Evolutionary conservation across 306 rosid species (phyloP), one percentile per base, ranked within the genome.

Genomic region (Malus fusca): DNA sequence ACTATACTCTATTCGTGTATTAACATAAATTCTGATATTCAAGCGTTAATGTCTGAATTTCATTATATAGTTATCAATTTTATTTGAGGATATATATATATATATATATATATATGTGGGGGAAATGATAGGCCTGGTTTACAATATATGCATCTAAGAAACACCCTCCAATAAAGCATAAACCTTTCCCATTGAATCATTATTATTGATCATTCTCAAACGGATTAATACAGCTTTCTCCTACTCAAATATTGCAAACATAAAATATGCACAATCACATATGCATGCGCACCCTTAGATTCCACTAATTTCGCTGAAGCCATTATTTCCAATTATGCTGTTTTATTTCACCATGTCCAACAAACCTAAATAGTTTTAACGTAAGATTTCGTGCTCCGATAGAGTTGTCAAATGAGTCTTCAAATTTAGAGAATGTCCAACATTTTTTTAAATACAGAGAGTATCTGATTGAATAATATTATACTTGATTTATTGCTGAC

Each of bases 251-350:
- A 68, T 62, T 83, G 72, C 18, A 80, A 72, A 84, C 74, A 81
- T 82, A 78, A 77, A 76, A 80, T 67, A 56, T 35, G 75, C 66
- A 76, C 71, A 51, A 15, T 51, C 3, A 84, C 78, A 23, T 14
- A 37, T 59, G 82, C 86, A 76, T 75, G 89, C 86, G 78, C 83
- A 79, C 67, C 79, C 76, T 63, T 37, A 75, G 77, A 87, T 79
- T 82, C 89, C 96, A 90, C 91, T 81, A 86, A 83, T 85, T 72
- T 88, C 84, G 81, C 83, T 63, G 55, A 83, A 22, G 78, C 79
- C 78, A 87, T 86, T 78, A 86, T 85, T 60, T 84, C 82, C 69
- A 84, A 90, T 89, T 78, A 87, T 93, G 87, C 63, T 91, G 97
- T 88, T 89, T 83, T 83, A 80, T 77, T 85, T 81, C 72, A 81